Conservation (phyloP, 768 basidiomycete genomes). For the Sistotremastrum niveocremeum region DNA sequence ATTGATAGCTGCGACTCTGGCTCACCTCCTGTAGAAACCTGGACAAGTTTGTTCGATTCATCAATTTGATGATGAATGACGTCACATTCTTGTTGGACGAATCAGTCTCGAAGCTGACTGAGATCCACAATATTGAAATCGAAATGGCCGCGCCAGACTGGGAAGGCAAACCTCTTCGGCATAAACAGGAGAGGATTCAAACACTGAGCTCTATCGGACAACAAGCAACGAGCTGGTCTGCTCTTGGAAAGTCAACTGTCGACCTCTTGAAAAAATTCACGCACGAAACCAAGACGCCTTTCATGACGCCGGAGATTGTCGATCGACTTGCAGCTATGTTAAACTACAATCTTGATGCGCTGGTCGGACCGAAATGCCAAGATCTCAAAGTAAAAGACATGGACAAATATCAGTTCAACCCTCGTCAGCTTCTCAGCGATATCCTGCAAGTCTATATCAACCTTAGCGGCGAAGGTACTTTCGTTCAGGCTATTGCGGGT, state of each 20-base stretch:
- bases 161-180: constrained; percentile 47
- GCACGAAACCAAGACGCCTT: constrained; percentile 79
- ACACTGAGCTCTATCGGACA: constrained; percentile 71
- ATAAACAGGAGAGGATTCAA: constrained; percentile 75
- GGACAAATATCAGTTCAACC: constrained; percentile 83
- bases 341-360: constrained; percentile 81
- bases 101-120: constrained; percentile 74
- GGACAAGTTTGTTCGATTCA: constrained; percentile 88
- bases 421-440: constrained; percentile 68
- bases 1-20: background rate
- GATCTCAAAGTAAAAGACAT: constrained; percentile 76
- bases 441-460: constrained; percentile 87
- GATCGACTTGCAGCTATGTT: constrained; percentile 92
- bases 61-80: constrained; percentile 98
- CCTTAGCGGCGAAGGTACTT: constrained; percentile 64
- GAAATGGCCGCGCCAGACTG: constrained; percentile 60
- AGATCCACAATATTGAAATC: constrained; percentile 75
- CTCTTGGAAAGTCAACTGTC: constrained; percentile 80
- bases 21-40: constrained; percentile 41
- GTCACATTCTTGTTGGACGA: constrained; percentile 98
- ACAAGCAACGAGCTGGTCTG: constrained; percentile 75
- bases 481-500: constrained; percentile 77
- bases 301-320: constrained; percentile 94
- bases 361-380: constrained; percentile 80
- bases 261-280: constrained; percentile 86